Evolutionary conservation across 2,329 filamentous ascomycete species (phyloP).

Genomic region (Curvularia sp.): DNA sequence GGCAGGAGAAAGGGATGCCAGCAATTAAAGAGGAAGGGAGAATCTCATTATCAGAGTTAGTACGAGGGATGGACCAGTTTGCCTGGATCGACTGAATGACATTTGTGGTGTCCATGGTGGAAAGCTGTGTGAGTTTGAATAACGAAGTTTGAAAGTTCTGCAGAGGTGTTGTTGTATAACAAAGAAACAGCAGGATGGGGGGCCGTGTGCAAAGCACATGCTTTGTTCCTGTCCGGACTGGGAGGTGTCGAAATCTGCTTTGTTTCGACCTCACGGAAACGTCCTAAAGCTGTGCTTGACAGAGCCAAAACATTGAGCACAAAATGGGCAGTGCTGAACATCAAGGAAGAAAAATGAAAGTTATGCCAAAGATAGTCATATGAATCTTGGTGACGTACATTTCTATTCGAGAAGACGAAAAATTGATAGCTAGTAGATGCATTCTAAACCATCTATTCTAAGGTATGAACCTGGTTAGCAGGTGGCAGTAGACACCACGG

Average conservation of each 20-base stretch:
- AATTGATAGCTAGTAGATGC: too few relatives aligned
- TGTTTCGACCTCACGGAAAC: not conserved
- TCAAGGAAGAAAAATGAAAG: not conserved
- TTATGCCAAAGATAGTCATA: not conserved
- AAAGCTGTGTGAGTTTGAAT: not conserved
- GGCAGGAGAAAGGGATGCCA: not conserved
- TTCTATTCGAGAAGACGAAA: not conserved
- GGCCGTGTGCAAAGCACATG: not conserved
- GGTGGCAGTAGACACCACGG: not conserved
- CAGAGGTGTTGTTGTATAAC: not conserved
- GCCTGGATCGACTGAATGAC: constrained; percentile 7
- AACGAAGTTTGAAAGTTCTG: not conserved
- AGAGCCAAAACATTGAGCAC: not conserved
- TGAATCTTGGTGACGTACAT: not conserved
- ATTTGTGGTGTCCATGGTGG: not conserved
- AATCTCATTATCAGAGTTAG: not conserved
- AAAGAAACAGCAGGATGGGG: not conserved
- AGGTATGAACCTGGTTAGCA: not conserved
- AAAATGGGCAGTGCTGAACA: not conserved
- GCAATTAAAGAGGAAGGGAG: constrained; percentile 5
- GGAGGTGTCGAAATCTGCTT: not conserved
- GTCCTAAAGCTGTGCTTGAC: not conserved
- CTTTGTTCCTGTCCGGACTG: not conserved
- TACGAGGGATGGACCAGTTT: constrained; percentile 11
- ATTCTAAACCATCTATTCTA: not conserved